Conservation (phyloP, 2,329 filamentous ascomycete species). For the Pseudocercospora cruenta region DNA sequence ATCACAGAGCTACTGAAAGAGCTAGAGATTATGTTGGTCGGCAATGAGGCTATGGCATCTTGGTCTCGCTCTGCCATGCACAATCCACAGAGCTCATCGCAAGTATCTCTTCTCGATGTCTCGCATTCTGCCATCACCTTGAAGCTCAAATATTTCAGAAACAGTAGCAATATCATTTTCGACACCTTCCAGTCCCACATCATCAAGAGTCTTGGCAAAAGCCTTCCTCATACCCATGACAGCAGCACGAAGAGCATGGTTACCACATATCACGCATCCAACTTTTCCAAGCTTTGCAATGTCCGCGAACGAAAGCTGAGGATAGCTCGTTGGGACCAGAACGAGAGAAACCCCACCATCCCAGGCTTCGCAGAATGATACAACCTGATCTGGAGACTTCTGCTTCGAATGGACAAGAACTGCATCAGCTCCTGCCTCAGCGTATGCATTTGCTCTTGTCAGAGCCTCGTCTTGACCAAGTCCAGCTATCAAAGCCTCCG, state of each 20-base stretch:
- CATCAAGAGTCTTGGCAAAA: not conserved
- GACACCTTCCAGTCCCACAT: not conserved
- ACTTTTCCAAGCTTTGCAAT: not conserved
- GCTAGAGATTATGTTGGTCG: too few species aligned
- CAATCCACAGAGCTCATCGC: not conserved
- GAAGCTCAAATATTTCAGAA: not conserved
- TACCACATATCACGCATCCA: not conserved
- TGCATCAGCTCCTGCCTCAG: not conserved
- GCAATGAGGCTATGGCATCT: too few species aligned
- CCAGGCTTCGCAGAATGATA: not conserved
- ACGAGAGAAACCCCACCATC: not conserved
- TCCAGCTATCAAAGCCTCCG: not conserved
- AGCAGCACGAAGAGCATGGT: not conserved
- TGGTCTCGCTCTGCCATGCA: too few species aligned
- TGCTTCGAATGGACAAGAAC: not conserved
- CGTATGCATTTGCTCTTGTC: not conserved
- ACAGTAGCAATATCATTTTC: conserved; percentile 4
- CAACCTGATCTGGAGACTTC: not conserved
- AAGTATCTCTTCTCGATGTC: not conserved
- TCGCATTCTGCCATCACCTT: not conserved
- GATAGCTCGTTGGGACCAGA: not conserved
- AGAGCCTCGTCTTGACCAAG: not conserved
- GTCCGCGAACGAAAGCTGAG: not conserved
- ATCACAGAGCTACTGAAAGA: too few species aligned
- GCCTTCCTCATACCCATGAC: not conserved